These are phyloP conservation scores for Coprinopsis sp. DNA, from an alignment of 768 basidiomycete species.

Conservation along the genomic window DNA sequence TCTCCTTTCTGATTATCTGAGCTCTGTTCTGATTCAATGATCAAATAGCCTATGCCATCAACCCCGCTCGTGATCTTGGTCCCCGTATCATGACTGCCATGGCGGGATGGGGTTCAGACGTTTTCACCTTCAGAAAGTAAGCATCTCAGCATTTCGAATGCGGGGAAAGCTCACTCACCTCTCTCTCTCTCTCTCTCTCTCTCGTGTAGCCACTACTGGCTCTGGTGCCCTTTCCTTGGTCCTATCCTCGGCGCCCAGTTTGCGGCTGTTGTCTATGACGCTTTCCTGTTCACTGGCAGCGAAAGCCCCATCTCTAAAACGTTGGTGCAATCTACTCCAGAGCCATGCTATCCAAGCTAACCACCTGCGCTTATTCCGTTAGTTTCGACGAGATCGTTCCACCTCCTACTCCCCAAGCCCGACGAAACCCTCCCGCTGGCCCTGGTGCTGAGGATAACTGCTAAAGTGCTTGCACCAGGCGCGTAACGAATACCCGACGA, in stretches of 20 bases:
- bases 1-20: too few species aligned
- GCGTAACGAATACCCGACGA: too few species aligned
- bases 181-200: not conserved
- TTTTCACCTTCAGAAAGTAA: slow-evolving; percentile 36
- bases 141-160: slow-evolving; percentile 12
- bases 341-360: not conserved
- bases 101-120: slow-evolving; percentile 57
- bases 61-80: slow-evolving; percentile 44
- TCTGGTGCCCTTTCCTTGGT: slow-evolving; percentile 64
- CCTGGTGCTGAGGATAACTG: too few species aligned
- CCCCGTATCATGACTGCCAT: slow-evolving; percentile 63
- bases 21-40: too few species aligned
- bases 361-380: too few species aligned
- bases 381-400: too few species aligned
- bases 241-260: slow-evolving; percentile 52
- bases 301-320: slow-evolving; percentile 52
- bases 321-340: slow-evolving; percentile 27
- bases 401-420: too few species aligned
- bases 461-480: too few species aligned
- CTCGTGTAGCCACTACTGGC: slow-evolving; percentile 57
- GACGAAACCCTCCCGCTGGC: too few species aligned
- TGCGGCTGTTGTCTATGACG: slow-evolving; percentile 54
- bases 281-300: slow-evolving; percentile 50
- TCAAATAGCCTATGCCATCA: slow-evolving; percentile 32
- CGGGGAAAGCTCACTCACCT: not conserved